Evolutionary conservation across 257 asterid genomes (phyloP).

Genomic region (Solanum sparsipilum): DNA sequence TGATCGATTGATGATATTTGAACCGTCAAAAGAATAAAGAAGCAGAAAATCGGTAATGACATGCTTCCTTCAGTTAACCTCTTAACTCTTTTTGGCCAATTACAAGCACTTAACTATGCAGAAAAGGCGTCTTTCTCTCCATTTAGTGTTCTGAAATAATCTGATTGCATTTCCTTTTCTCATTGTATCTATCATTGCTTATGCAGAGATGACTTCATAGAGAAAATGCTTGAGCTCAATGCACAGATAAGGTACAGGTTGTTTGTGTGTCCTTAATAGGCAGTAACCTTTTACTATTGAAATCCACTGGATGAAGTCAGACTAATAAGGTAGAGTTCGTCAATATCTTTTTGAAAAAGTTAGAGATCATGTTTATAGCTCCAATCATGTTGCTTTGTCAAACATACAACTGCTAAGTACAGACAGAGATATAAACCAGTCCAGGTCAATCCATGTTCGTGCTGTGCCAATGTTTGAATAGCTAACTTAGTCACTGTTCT

Average conservation of each 20-base stretch:
- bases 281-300: neutral
- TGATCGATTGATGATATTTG: constrained; percentile 6
- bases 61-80: neutral
- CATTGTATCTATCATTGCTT: constrained; percentile 1
- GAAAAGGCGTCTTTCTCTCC: neutral
- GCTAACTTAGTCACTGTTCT: neutral
- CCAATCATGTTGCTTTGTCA: neutral
- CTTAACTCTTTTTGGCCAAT: neutral
- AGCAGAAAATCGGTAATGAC: constrained; percentile 33
- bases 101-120: neutral
- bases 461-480: neutral
- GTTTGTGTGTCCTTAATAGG: neutral
- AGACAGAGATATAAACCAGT: neutral
- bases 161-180: neutral
- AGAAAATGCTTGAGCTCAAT: constrained; percentile 56
- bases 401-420: neutral
- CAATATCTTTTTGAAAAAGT: neutral
- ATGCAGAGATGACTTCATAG: constrained; percentile 62
- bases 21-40: constrained; percentile 48
- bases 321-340: neutral
- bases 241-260: constrained; percentile 41
- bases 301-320: neutral
- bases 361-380: neutral
- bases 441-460: neutral
- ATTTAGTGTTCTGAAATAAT: neutral